phyloP scores from a whole-genome alignment of 2,329 filamentous ascomycete species.

The Cladophialophora carrionii region DNA sequence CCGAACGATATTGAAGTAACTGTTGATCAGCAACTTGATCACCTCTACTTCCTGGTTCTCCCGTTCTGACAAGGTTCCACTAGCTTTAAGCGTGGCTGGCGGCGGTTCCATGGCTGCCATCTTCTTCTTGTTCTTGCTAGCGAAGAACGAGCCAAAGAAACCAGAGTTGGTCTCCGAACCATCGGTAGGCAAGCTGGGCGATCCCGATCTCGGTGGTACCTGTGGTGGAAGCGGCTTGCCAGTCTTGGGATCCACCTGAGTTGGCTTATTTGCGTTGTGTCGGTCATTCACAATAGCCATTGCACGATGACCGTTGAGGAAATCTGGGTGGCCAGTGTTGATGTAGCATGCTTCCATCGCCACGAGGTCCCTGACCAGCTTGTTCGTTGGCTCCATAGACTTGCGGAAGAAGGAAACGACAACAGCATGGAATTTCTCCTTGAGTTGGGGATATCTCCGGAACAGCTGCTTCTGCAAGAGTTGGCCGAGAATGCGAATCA shows the following conservation, averaged over 20 bases:
- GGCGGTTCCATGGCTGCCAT: conserved; percentile 99
- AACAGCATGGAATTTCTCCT: conserved; percentile 94
- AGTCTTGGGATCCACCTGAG: conserved; percentile 97
- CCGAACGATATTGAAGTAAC: conserved; percentile 97
- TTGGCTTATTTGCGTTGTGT: conserved; percentile 77
- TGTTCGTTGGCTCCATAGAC: conserved; percentile 97
- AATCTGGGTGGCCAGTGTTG: conserved; percentile 98
- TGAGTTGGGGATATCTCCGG: conserved; percentile 87
- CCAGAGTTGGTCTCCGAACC: conserved; percentile 65
- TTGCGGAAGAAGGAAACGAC: conserved; percentile 97
- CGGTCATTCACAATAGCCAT: conserved; percentile 98
- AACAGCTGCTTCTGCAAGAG: conserved; percentile 87
- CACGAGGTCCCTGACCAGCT: conserved; percentile 90
- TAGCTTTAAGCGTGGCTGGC: conserved; percentile 89
- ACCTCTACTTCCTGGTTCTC: conserved; percentile 97
- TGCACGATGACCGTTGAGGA: conserved; percentile 92
- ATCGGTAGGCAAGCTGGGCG: conserved; percentile 69
- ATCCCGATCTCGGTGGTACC: conserved; percentile 71
- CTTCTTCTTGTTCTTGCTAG: conserved; percentile 99
- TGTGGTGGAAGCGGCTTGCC: conserved; percentile 81
- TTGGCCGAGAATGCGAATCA: conserved; percentile 92
- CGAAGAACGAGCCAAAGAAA: conserved; percentile 98
- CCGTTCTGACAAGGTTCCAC: conserved; percentile 88
- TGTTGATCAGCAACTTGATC: conserved; percentile 95
- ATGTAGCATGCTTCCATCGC: conserved; percentile 96